phyloP scores from a whole-genome alignment of 306 rosid species.

The Casuarina cunninghamiana region DNA sequence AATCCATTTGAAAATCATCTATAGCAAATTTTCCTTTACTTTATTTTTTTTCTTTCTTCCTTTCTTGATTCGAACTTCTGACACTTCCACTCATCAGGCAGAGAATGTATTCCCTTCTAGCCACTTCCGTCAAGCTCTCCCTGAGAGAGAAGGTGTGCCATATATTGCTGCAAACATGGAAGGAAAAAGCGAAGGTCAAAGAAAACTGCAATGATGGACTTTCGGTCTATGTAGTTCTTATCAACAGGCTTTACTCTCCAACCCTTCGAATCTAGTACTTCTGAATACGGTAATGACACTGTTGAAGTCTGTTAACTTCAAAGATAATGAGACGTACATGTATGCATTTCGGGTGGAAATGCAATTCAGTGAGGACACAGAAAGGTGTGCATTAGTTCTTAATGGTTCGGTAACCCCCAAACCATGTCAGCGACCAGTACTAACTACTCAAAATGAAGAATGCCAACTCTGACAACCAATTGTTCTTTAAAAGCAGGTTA shows the following conservation, averaged over 20 bases:
- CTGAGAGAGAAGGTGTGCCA: slow-evolving; percentile 85
- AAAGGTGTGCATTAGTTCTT: neutral
- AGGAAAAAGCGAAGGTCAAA: slow-evolving; percentile 3
- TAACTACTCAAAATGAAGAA: neutral
- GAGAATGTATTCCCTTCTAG: slow-evolving; percentile 16
- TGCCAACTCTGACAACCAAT: neutral
- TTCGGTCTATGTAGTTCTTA: neutral
- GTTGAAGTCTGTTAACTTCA: neutral
- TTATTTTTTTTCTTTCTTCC: neutral
- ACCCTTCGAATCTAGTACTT: neutral
- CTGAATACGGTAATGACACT: neutral
- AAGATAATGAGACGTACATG: neutral
- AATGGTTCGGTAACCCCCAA: neutral
- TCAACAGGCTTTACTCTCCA: neutral
- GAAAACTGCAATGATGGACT: neutral
- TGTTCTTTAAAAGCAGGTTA: neutral
- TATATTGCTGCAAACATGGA: slow-evolving; percentile 69
- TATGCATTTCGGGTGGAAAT: neutral
- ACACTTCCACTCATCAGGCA: neutral
- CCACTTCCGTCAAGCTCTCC: slow-evolving; percentile 91
- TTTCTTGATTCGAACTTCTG: neutral
- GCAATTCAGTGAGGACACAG: no score
- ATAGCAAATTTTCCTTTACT: neutral
- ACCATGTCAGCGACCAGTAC: neutral
- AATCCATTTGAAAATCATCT: neutral